Base-by-base conservation (phyloP, 176 grass and related monocot genomes). In the Secale cereale region DNA sequence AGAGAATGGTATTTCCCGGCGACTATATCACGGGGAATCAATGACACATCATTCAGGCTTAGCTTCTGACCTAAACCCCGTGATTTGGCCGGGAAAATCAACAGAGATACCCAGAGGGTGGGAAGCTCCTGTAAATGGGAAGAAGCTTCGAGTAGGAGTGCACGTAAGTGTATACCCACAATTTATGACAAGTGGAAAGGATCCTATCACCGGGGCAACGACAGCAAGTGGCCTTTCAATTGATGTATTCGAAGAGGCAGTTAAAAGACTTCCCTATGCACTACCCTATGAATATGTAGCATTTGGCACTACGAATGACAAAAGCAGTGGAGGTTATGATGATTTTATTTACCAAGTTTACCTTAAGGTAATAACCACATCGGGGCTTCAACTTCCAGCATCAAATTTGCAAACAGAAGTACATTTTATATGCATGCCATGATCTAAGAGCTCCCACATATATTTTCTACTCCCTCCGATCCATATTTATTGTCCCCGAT, bases 341-440 rank as follows among this genome's bases (percentile, higher is more conserved):
- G 85, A 90, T 2, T 80, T 90, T 72, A 64, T 93, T 22, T 71
- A 88, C 36, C 85, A 92, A 60, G 84, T 92, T 76, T 82, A 84
- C 72, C 88, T 88, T 59, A 56, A 70, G 67, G 67, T 70, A 76
- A 43, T 83, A 28, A 85, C 84, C 19, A 8, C 60, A 19, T 20
- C 64, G 33, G 29, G 5, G 16, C 13, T 66, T 66, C 8, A 17
- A 32, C 13, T 66, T 66, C 8, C 1, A 3, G 30, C 64, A 30
- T 31, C 5, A 1, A 48, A 48, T 48, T 48, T 17, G 45, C 28
- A 33, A 66, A 5, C 2, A 20, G 1, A 30, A 62, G 16, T 33
- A 8, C 0, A 33, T 16, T 54, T 35, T 35, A 20, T 20, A 10
- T 36, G 3, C 17, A 68, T 35, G 65, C 17, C 30, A 36, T 69